Evolutionary conservation across 2,329 filamentous ascomycete genomes (phyloP), one percentile per base, ranked within the genome.

Genomic region (Cercospora brassicicola): DNA sequence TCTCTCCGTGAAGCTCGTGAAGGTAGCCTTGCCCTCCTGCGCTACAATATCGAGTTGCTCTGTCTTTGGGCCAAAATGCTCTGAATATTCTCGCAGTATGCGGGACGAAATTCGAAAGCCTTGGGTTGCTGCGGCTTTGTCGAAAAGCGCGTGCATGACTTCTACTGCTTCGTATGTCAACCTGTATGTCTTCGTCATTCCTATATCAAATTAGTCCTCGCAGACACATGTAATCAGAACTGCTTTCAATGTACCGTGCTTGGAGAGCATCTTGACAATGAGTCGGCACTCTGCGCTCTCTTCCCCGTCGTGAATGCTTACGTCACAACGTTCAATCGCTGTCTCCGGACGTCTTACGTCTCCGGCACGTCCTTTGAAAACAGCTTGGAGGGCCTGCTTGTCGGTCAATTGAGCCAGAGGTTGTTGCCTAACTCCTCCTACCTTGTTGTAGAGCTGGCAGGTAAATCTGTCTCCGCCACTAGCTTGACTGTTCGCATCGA

Each of bases 1-100:
- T 80, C 92, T 94, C 77, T 94, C 91, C 0, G 91, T 93, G 75
- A 91, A 94, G 76, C 91, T 93, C 28, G 91, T 92, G 74, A 94
- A 92, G 66, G 91, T 91, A 15, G 91, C 85, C 67, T 86, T 85
- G 9, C 82, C 89, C 57, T 90, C 87, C 63, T 91, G 88, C 11
- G 89, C 88, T 75, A 91, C 90, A 70, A 94, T 90, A 73, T 94
- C 91, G 2, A 94, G 85, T 72, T 93, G 90, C 77, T 94, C 91
- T 33, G 92, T 92, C 4, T 90, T 91, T 1, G 90, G 90, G 0
- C 91, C 90, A 75, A 94, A 94, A 75, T 93, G 91, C 68, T 94
- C 91, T 80, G 92, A 89, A 69, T 93, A 86, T 73, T 93, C 90
- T 69, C 90, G 87, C 62, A 94, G 80, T 0, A 89, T 89, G 67